Evolutionary conservation across 108 stramenopile genomes (phyloP).

Genomic region (Skeletonema tropicum): DNA sequence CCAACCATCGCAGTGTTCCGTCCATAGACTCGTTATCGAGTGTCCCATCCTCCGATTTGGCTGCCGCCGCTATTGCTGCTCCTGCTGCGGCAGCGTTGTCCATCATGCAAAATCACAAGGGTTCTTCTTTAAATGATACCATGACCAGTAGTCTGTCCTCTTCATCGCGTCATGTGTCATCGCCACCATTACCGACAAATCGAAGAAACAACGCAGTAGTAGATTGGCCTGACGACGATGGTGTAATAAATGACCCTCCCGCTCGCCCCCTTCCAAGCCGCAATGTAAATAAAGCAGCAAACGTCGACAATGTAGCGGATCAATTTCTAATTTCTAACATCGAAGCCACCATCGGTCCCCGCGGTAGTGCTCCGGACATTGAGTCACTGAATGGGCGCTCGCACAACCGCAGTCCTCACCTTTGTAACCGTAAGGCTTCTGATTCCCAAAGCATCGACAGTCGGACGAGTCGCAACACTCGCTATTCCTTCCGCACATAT

Average conservation of each 20-base stretch:
- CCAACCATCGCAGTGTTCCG: not conserved
- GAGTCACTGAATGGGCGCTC: conserved; percentile 47
- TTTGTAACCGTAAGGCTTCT: conserved; percentile 9
- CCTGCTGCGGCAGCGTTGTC: not conserved
- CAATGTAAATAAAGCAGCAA: not conserved
- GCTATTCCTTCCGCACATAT: conserved; percentile 26
- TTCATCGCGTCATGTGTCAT: not conserved
- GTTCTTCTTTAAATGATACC: not conserved
- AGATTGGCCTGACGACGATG: not conserved
- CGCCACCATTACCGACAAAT: not conserved
- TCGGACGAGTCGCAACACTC: conserved; percentile 30
- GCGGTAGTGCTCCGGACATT: conserved; percentile 47
- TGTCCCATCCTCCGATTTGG: not conserved
- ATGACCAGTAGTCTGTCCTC: not conserved
- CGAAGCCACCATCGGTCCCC: conserved; percentile 47
- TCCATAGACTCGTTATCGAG: not conserved
- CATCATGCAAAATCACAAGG: not conserved
- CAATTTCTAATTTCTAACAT: conserved; percentile 49
- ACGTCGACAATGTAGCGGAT: not conserved
- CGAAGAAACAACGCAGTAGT: not conserved
- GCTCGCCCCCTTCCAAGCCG: not conserved
- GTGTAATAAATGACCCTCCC: not conserved
- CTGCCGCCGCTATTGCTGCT: not conserved
- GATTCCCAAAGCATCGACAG: conserved; percentile 42
- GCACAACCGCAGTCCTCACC: not conserved